Percentiles rank a stretch among this genome's conserved stretches.
Conservation (phyloP, 176 grass and related monocot species). For the Chloris gayana region DNA sequence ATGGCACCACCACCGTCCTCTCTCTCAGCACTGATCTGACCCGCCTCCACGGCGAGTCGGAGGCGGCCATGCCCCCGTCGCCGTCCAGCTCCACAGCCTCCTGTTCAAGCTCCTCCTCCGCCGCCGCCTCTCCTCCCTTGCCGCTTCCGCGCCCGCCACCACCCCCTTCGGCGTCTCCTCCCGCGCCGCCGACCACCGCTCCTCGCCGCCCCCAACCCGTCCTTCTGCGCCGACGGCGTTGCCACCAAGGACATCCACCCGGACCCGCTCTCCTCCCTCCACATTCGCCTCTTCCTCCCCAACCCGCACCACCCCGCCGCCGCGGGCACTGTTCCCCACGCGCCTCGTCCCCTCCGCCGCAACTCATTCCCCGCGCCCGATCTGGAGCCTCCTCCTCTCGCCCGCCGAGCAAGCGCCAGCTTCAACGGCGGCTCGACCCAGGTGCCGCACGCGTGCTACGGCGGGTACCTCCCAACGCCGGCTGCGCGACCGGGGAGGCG, state of each 20-base stretch:
- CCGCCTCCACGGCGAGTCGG: conserved; percentile 15
- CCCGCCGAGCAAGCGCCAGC: conserved; percentile 53
- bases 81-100: conserved; percentile 75
- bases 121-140: conserved; percentile 51
- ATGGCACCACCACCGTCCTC: conserved; percentile 30
- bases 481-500: conserved; percentile 32
- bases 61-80: conserved; percentile 68
- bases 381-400: neutral
- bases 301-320: conserved; percentile 47
- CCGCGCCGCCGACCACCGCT: conserved; percentile 56
- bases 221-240: conserved; percentile 64
- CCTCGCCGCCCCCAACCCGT: conserved; percentile 59
- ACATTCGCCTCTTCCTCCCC: conserved; percentile 72
- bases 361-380: conserved; percentile 48
- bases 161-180: conserved; percentile 64
- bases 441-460: conserved; percentile 29
- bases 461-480: conserved; percentile 63
- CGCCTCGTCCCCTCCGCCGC: conserved; percentile 36
- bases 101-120: conserved; percentile 82
- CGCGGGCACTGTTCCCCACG: neutral
- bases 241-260: conserved; percentile 88
- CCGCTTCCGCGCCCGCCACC: neutral
- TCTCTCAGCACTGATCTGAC: conserved; percentile 32
- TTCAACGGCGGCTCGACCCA: conserved; percentile 36
- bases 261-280: conserved; percentile 69